Base-by-base conservation (phyloP, 495 filamentous ascomycete genomes). In the Aspergillus heteromorphus region DNA sequence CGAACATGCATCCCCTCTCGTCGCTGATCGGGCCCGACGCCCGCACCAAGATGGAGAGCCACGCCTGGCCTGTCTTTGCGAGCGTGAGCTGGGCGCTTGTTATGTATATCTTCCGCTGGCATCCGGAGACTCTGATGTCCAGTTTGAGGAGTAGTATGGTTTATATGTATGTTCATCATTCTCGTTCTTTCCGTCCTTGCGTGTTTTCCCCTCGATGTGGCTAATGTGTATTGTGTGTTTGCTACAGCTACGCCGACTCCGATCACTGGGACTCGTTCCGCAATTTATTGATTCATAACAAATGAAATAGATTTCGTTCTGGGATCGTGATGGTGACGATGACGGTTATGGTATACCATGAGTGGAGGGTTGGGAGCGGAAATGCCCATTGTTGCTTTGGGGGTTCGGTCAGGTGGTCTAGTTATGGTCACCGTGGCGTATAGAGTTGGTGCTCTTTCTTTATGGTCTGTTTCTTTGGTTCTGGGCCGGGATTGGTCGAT, bases 71-170 rank as follows among this genome's bases (percentile, higher is more conserved):
- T 4, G 82, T 87, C 0, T 99, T 97, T 75, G 93, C 93, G 38
- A 85, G 83, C 54, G 45, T 89, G 50, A 92, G 85, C 61, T 99
- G 93, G 93, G 93, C 85, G 0, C 66, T 79, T 40, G 92, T 99
- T 50, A 99, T 99, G 93, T 93, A 91, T 71, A 70, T 97, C 36
- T 99, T 96, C 77, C 80, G 87, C 55, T 91, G 87, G 84, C 83
- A 97, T 73, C 88, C 92, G 9, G 89, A 93, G 55, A 89, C 85
- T 21, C 76, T 99, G 63, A 92, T 95, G 73, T 80, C 83, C 45
- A 96, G 91, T 70, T 73, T 99, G 74, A 81, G 91, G 69, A 92
- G 87, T 72, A 97, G 92, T 74, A 99, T 99, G 93, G 87, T 84
- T 55, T 99, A 97, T 69, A 95, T 99, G 82, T 97, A 89, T 68